These are phyloP conservation scores for Trichocladium antarcticum DNA, from an alignment of 495 filamentous ascomycete species.

Conservation along the genomic window DNA sequence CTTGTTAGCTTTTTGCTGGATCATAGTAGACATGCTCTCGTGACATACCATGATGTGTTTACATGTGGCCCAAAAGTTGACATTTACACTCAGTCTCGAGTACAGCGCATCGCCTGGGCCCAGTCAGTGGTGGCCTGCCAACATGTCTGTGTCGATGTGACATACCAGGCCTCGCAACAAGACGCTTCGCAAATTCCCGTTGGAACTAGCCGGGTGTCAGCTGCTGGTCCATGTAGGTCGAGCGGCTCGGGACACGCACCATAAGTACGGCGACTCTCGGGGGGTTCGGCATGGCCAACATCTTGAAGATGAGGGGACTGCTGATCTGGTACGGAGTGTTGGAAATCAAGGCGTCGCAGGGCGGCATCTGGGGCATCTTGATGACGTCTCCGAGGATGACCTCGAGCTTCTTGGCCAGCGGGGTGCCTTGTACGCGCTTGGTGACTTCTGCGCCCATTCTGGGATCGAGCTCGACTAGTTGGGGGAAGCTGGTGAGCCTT, in stretches of 20 bases:
- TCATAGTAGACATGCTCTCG: too few relatives aligned
- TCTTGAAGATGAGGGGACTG: conserved; percentile 82
- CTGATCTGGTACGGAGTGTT: conserved; percentile 96
- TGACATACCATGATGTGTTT: conserved; percentile 55
- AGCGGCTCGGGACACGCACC: conserved; percentile 38
- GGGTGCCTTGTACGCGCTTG: conserved; percentile 81
- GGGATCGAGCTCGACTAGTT: conserved; percentile 74
- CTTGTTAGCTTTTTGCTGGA: conserved; percentile 2
- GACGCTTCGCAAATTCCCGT: conserved; percentile 27
- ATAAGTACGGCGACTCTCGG: conserved; percentile 74
- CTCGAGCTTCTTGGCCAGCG: conserved; percentile 67
- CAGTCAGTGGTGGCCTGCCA: too few relatives aligned
- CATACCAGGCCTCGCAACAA: conserved; percentile 23
- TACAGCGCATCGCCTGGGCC: conserved; percentile 59
- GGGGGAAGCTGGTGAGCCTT: background rate
- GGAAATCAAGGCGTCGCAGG: conserved; percentile 83
- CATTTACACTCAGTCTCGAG: conserved; percentile 76
- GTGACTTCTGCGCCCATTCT: conserved; percentile 95
- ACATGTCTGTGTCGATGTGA: too few relatives aligned
- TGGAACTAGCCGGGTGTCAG: conserved; percentile 20
- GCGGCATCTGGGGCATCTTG: conserved; percentile 66
- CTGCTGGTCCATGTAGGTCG: background rate
- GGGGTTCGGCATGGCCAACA: conserved; percentile 61
- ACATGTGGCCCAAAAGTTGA: conserved; percentile 86
- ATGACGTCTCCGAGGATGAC: conserved; percentile 88